Conservation (phyloP, 2,329 filamentous ascomycete species). For the Claviceps africana region DNA sequence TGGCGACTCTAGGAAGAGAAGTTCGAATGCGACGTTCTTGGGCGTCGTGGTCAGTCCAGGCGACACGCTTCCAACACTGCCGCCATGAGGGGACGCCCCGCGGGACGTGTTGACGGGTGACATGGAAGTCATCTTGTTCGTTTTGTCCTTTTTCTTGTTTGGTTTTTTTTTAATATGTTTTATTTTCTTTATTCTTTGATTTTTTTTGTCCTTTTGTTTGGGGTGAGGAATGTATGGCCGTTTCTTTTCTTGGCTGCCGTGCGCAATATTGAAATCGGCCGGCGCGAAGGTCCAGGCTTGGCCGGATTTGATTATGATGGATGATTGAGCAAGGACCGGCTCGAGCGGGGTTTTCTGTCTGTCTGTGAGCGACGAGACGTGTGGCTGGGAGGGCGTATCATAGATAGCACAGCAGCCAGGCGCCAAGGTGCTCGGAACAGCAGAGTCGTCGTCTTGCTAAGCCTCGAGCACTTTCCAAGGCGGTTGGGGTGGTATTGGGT, state of each 20-base stretch:
- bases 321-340: slow-evolving; percentile 12
- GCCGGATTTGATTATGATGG: slow-evolving; percentile 8
- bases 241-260: neutral
- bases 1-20: slow-evolving; percentile 53
- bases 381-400: neutral
- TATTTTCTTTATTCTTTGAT: neutral
- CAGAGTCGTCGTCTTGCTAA: neutral
- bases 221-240: too few species aligned
- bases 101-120: slow-evolving; percentile 27
- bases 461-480: neutral
- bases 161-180: neutral
- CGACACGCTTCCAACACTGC: slow-evolving; percentile 31
- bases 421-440: slow-evolving; percentile 7
- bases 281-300: slow-evolving; percentile 10
- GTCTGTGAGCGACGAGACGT: slow-evolving; percentile 5
- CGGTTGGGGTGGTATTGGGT: neutral
- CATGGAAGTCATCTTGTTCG: slow-evolving; percentile 29
- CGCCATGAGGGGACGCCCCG: slow-evolving; percentile 25
- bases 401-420: slow-evolving; percentile 6
- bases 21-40: slow-evolving; percentile 69
- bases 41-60: slow-evolving; percentile 35
- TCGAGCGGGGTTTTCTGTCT: slow-evolving; percentile 22
- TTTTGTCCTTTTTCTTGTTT: too few species aligned
- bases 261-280: slow-evolving; percentile 5
- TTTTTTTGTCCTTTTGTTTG: neutral